phyloP scores from a whole-genome alignment of 257 asterid genomes.

The Salvia splendens region DNA sequence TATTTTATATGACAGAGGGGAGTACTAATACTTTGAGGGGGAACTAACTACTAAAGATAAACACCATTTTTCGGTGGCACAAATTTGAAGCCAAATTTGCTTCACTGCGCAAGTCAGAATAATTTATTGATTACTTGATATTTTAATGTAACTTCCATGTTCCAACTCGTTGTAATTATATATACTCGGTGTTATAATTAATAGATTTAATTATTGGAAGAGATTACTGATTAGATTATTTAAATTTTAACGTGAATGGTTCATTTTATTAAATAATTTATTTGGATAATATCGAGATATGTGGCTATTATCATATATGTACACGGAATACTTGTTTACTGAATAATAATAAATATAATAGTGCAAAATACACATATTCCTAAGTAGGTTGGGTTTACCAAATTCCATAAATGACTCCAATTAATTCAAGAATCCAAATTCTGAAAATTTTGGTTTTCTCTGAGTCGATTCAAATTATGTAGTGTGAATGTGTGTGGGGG shows the following conservation, averaged over 20 bases:
- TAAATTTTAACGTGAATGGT: neutral
- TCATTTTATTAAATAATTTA: neutral
- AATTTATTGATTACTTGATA: neutral
- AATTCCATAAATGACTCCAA: neutral
- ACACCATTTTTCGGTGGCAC: neutral
- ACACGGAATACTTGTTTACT: neutral
- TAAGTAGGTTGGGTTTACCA: neutral
- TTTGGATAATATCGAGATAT: neutral
- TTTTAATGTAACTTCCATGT: neutral
- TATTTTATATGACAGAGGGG: no score
- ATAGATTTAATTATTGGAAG: neutral
- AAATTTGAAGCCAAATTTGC: slow-evolving; percentile 19
- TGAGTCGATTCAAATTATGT: neutral
- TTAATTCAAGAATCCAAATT: neutral
- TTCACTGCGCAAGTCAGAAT: neutral
- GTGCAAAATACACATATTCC: neutral
- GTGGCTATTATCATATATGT: neutral
- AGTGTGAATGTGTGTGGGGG: no score
- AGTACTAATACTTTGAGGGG: no score
- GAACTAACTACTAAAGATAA: no score
- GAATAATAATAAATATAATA: neutral
- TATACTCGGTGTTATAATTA: neutral
- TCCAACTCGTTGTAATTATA: neutral
- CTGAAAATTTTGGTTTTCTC: neutral
- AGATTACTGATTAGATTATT: slow-evolving; percentile 4